Evolutionary conservation across 495 filamentous ascomycete species (phyloP).

Genomic region (Chaetomium cochliodes): DNA sequence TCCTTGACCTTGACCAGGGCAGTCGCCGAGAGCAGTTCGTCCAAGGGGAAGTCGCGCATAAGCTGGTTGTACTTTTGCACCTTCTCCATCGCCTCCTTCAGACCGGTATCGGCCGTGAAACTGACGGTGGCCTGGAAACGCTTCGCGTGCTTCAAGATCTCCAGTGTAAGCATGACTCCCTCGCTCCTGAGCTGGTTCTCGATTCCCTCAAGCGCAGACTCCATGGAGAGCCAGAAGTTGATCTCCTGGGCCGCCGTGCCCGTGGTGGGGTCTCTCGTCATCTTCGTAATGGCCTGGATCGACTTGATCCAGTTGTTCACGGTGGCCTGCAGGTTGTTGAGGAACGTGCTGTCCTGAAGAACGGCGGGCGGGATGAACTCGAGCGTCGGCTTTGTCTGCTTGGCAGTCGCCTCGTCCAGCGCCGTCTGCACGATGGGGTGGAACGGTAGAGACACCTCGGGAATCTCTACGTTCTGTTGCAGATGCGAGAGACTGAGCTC

Average conservation of each 20-base stretch:
- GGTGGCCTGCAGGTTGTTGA: slow-evolving; percentile 88
- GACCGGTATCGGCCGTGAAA: slow-evolving; percentile 89
- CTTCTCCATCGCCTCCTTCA: slow-evolving; percentile 90
- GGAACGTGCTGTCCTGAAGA: slow-evolving; percentile 80
- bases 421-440: slow-evolving; percentile 84
- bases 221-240: slow-evolving; percentile 97
- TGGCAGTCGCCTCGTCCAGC: slow-evolving; percentile 67
- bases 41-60: slow-evolving; percentile 95
- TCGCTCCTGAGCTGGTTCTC: slow-evolving; percentile 83
- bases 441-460: slow-evolving; percentile 77
- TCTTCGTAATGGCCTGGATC: slow-evolving; percentile 94
- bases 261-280: slow-evolving; percentile 81
- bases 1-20: slow-evolving; percentile 88
- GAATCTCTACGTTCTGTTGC: slow-evolving; percentile 97
- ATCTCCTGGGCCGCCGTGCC: slow-evolving; percentile 94
- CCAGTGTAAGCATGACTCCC: slow-evolving; percentile 87
- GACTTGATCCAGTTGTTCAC: slow-evolving; percentile 98
- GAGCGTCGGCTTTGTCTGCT: slow-evolving; percentile 62
- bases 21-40: slow-evolving; percentile 89
- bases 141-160: slow-evolving; percentile 91
- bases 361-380: slow-evolving; percentile 71
- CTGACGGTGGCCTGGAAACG: slow-evolving; percentile 95
- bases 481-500: slow-evolving; percentile 85
- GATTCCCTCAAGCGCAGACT: slow-evolving; percentile 83
- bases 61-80: slow-evolving; percentile 98